phyloP scores from a whole-genome alignment of 2,329 filamentous ascomycete genomes.

The Claviceps humidiphila region DNA sequence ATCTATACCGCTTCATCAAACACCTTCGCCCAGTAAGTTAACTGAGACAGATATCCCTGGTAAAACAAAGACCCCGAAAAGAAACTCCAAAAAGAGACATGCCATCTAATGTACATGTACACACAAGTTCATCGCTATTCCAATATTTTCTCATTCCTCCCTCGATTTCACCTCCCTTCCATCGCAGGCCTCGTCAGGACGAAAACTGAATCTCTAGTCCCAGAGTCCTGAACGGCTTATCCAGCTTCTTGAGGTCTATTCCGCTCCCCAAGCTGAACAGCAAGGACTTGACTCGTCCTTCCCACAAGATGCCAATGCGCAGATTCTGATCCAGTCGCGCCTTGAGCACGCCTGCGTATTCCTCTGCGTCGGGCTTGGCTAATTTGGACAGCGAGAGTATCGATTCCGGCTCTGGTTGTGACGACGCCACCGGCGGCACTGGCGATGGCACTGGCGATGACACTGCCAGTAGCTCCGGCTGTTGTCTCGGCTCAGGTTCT shows the following conservation, averaged over 20 bases:
- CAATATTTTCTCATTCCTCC: background rate
- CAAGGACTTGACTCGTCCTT: conserved; percentile 81
- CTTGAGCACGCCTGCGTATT: conserved; percentile 78
- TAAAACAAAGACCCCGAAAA: no score
- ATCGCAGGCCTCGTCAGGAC: conserved; percentile 35
- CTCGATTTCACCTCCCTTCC: background rate
- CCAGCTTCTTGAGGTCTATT: conserved; percentile 63
- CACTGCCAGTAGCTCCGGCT: background rate
- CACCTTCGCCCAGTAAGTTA: no score
- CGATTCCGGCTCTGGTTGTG: background rate
- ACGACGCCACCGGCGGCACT: background rate
- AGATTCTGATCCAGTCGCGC: conserved; percentile 80
- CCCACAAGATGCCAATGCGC: conserved; percentile 79
- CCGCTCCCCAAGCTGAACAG: conserved; percentile 83
- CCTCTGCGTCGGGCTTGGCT: conserved; percentile 35
- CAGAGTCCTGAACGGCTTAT: conserved; percentile 64
- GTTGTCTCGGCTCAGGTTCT: conserved; percentile 13
- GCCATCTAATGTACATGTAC: no score
- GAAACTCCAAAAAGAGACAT: no score
- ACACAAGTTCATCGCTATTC: background rate
- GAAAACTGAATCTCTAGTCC: conserved; percentile 76
- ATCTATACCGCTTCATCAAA: no score
- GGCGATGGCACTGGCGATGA: background rate
- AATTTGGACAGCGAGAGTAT: conserved; percentile 6
- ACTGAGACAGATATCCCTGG: no score